Base-by-base conservation (phyloP, 805 yeast genomes). In the Cyberlindnera mycetangii region DNA sequence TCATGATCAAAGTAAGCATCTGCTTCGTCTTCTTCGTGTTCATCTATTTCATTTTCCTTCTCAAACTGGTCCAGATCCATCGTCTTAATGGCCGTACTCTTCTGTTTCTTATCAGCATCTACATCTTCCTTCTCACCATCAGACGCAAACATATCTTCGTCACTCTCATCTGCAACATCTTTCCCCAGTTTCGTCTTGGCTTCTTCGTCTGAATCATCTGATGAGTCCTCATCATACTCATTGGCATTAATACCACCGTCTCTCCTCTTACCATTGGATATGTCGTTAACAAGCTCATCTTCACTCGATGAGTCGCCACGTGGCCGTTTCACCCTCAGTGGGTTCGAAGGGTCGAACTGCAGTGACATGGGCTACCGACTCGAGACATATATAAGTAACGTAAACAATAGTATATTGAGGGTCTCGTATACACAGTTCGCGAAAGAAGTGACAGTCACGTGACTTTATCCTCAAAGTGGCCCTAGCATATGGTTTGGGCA, bases 41-140 rank as follows among this genome's bases (percentile, higher is more conserved):
- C 18, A 10, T 34, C 32, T 7, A 37, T 9, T 12, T 42, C 46
- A 12, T 47, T 52, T 1, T 45, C 49, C 18, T 52, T 53, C 46
- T 58, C 61, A 22, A 65, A 50, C 9, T 47, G 48, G 20, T 53
- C 48, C 50, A 55, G 52, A 39, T 56, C 58, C 43, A 53, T 51
- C 12, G 47, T 47, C 2, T 37, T 37, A 18, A 49, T 46, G 7
- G 33, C 30, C 16, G 15, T 74, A 55, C 67, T 69, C 71, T 64
- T 24, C n/a, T 27, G 74, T 56, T 67, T 69, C 71, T 64, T 34
- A 3, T 20, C 6, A 14, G 11, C 62, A 3, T 45, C 52, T 20
- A 58, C 69, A 25, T 6, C 28, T 25, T 51, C 61, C 2, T 57
- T 57, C 2, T 48, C 58, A 4, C 57, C 60, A 17, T 57, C 64